These are phyloP conservation scores for Penicillium mononematosum DNA, from an alignment of 495 filamentous ascomycete species.

Conservation along the genomic window DNA sequence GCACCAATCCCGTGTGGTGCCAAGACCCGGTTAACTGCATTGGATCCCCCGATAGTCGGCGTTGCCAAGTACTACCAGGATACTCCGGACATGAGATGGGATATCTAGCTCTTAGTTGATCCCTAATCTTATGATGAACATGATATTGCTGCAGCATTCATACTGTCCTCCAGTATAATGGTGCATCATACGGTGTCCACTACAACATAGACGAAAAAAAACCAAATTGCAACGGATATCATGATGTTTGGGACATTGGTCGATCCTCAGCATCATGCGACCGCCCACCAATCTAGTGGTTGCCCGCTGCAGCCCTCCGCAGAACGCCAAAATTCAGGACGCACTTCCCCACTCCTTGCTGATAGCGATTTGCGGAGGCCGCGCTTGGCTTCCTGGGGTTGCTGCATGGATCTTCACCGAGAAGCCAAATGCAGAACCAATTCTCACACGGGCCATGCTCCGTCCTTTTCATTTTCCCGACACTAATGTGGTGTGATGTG, in stretches of 20 bases:
- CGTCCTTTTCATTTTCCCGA: not conserved
- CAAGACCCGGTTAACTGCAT: slow-evolving; percentile 15
- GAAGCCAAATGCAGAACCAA: not conserved
- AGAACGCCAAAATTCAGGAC: not conserved
- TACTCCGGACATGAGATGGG: too few relatives aligned
- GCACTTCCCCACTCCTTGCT: not conserved
- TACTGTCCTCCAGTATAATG: not conserved
- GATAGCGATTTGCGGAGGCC: not conserved
- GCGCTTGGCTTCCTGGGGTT: not conserved
- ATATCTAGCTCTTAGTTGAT: not conserved
- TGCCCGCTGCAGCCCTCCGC: slow-evolving; percentile 1
- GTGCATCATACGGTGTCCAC: not conserved
- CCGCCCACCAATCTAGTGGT: not conserved
- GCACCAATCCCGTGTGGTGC: slow-evolving; percentile 12
- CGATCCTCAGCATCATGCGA: not conserved
- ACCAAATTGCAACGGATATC: not conserved
- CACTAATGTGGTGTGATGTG: not conserved
- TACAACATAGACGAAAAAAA: not conserved
- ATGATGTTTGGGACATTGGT: not conserved
- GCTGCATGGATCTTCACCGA: slow-evolving; percentile 1
- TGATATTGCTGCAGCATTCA: not conserved
- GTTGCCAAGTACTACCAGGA: not conserved
- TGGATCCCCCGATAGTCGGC: slow-evolving; percentile 16
- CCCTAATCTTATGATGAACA: not conserved
- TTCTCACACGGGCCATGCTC: slow-evolving; percentile 2